Base-by-base conservation (phyloP, 176 grass and related monocot species). In the Saccharum spontaneum region DNA sequence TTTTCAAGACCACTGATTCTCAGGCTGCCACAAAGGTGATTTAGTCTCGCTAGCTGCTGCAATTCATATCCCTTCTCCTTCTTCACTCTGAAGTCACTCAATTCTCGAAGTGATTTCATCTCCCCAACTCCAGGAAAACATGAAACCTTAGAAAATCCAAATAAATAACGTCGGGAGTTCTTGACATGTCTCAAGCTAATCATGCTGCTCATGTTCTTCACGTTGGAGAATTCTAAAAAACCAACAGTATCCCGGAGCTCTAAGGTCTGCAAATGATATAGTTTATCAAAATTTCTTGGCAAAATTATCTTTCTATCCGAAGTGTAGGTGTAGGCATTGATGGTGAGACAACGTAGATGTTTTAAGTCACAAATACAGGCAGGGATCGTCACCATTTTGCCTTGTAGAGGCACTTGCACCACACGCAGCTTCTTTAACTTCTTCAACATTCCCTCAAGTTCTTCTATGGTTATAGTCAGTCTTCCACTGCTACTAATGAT, bases 391-490 rank as follows among this genome's bases (percentile, higher is more conserved):
- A 54, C 16, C 16, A 54, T 54, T 54, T 54, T 54, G 50, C 50
- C 50, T 54, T 54, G 17, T 54, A 54, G 50, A 54, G 50, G 50
- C 17, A 80, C 78, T 37, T 80, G 28, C 31, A 80, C 3, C 12
- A 81, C 64, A 20, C 79, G 64, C 31, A 81, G 8, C 30, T 81
- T 69, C 43, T 69, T 81, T 49, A 80, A 81, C 2, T 23, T 81
- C 18, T 69, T 69, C 30, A 69, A 20, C 20, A 81, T 54, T 11
- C 0, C 0, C 28, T 81, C 31, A 52, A 81, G 18, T 38, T 68
- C 79, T 38, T 69, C 3, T 52, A 54, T 10, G 13, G 63, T 81
- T 38, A 81, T 36, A 36, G 34, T 36, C 34, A 36, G 34, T 4
- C 34, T 3, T 36, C 3, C 34, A 36, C 3, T 36, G 3, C 10